phyloP scores from a whole-genome alignment of 306 rosid species.

The Pueraria montana region DNA sequence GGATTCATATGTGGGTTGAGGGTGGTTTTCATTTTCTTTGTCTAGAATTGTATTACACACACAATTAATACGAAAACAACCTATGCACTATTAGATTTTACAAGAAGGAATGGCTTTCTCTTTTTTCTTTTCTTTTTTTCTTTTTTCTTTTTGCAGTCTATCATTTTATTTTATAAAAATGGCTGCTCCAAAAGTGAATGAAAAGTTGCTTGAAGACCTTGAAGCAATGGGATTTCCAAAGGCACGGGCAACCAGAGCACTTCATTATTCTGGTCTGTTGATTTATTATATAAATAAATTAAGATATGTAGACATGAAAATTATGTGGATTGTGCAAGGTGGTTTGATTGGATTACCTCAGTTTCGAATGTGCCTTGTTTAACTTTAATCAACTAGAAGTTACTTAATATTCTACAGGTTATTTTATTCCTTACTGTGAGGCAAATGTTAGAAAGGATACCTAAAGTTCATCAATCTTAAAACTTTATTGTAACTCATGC shows the following conservation, averaged over 20 bases:
- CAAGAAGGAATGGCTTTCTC: not conserved
- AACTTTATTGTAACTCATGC: not conserved
- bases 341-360: not conserved
- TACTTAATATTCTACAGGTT: not conserved
- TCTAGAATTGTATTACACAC: not conserved
- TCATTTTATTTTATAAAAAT: constrained; percentile 51
- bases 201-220: constrained; percentile 62
- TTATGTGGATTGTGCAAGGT: not conserved
- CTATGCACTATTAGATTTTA: not conserved
- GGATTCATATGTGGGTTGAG: not conserved
- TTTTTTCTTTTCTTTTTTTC: not conserved
- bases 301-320: not conserved
- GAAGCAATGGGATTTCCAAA: constrained; percentile 73
- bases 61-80: not conserved
- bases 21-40: not conserved
- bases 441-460: no score
- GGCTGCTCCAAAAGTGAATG: constrained; percentile 75
- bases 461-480: not conserved
- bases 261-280: constrained; percentile 71
- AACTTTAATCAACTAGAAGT: not conserved
- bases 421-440: no score
- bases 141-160: constrained; percentile 18
- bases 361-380: not conserved
- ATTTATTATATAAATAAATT: not conserved
- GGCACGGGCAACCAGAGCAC: constrained; percentile 67